These are phyloP conservation scores for Dictyostelium brefeldianum DNA, from an alignment of 78 protist genomes.

Conservation along the genomic window DNA sequence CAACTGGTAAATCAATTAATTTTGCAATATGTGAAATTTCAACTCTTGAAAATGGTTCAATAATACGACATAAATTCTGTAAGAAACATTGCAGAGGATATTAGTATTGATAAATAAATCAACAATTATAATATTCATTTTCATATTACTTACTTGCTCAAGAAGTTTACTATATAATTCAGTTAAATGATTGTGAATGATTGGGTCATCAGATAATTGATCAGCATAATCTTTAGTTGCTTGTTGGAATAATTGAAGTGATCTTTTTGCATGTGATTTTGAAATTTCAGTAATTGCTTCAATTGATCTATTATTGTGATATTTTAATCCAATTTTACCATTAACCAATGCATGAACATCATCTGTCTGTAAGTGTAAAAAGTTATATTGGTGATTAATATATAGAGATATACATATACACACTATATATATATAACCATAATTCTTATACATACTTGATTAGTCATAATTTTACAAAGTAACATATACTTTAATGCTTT, in stretches of 20 bases:
- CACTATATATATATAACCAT: too few species aligned
- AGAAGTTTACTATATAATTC: conserved; percentile 94
- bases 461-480: conserved; percentile 95
- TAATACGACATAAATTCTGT: conserved; percentile 89
- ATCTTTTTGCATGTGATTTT: conserved; percentile 85
- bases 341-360: conserved; percentile 91
- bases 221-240: conserved; percentile 37
- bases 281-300: conserved; percentile 95
- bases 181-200: conserved; percentile 75
- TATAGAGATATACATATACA: not conserved
- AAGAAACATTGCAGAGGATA: not conserved
- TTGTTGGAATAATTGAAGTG: conserved; percentile 86
- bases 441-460: conserved; percentile 58
- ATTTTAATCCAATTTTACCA: conserved; percentile 92
- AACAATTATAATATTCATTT: too few species aligned
- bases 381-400: too few species aligned
- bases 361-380: conserved; percentile 83
- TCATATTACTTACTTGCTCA: conserved; percentile 80
- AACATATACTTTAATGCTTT: conserved; percentile 97
- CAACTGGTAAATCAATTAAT: conserved; percentile 88
- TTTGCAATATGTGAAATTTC: conserved; percentile 93
- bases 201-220: conserved; percentile 81
- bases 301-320: conserved; percentile 80
- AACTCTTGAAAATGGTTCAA: conserved; percentile 97
- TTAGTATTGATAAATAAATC: not conserved